Evolutionary conservation across 192 early-diverging fungal genomes (phyloP).

Genomic region (Coemansia asiatica): DNA sequence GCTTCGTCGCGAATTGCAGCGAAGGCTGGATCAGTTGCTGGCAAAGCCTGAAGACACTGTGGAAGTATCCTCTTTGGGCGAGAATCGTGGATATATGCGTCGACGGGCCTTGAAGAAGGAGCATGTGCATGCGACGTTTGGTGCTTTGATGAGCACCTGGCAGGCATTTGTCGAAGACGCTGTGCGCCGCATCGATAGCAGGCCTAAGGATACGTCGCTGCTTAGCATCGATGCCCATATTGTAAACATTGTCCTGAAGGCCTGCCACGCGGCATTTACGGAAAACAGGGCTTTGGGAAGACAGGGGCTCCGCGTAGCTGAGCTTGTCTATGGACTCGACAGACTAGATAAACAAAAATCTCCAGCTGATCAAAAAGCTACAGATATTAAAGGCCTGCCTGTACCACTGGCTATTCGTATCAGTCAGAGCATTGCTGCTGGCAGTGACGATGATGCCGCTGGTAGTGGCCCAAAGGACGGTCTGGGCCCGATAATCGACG

Average conservation of each 20-base stretch:
- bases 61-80: too few relatives aligned
- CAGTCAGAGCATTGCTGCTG: neutral
- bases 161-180: conserved; percentile 29
- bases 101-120: conserved; percentile 18
- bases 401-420: conserved; percentile 24
- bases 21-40: conserved; percentile 15
- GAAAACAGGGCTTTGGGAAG: conserved; percentile 41
- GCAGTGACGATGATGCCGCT: neutral
- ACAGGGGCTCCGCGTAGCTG: conserved; percentile 29
- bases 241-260: conserved; percentile 37
- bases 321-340: conserved; percentile 41
- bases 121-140: conserved; percentile 26
- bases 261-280: conserved; percentile 32
- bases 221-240: conserved; percentile 31
- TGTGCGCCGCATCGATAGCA: conserved; percentile 9
- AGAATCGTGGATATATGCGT: too few relatives aligned
- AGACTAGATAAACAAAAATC: neutral
- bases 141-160: conserved; percentile 28
- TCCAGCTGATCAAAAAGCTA: neutral
- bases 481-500: conserved; percentile 12
- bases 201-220: conserved; percentile 13
- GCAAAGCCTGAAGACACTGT: neutral
- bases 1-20: conserved; percentile 35
- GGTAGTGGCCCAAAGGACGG: neutral
- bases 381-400: neutral